These are phyloP conservation scores for Silybum marianum DNA, from an alignment of 129 eudicot species.

Conservation along the genomic window DNA sequence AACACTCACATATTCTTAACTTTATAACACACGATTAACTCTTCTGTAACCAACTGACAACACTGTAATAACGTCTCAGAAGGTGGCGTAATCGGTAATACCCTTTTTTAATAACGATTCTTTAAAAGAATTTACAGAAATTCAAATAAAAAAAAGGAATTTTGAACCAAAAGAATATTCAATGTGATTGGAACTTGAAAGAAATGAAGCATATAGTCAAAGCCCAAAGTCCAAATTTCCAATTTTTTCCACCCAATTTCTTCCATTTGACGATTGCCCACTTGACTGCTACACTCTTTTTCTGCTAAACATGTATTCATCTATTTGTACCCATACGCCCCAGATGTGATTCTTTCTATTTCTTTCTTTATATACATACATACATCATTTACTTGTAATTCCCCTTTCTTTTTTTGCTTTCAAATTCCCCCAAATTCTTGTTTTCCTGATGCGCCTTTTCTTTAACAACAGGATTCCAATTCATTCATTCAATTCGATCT, in stretches of 20 bases:
- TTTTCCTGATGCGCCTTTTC: conserved; percentile 44
- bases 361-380: conserved; percentile 18
- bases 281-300: not conserved
- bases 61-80: not conserved
- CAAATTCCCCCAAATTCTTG: conserved; percentile 25
- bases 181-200: not conserved
- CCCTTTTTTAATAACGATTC: not conserved
- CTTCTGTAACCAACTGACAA: not conserved
- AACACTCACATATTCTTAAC: not conserved
- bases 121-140: too few species aligned
- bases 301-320: conserved; percentile 27
- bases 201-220: conserved; percentile 14
- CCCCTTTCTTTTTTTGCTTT: too few species aligned
- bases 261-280: conserved; percentile 24
- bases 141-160: too few species aligned
- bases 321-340: conserved; percentile 35
- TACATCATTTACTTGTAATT: conserved; percentile 12
- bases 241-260: conserved; percentile 30
- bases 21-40: not conserved
- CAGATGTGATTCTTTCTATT: conserved; percentile 32
- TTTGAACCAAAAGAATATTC: too few species aligned
- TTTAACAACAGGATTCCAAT: conserved; percentile 16
- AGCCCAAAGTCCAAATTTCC: conserved; percentile 34
- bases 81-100: too few species aligned
- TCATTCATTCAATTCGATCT: conserved; percentile 24